Evolutionary conservation across 78 protist species (phyloP).

Genomic region (Dictyostelium purpureum): DNA sequence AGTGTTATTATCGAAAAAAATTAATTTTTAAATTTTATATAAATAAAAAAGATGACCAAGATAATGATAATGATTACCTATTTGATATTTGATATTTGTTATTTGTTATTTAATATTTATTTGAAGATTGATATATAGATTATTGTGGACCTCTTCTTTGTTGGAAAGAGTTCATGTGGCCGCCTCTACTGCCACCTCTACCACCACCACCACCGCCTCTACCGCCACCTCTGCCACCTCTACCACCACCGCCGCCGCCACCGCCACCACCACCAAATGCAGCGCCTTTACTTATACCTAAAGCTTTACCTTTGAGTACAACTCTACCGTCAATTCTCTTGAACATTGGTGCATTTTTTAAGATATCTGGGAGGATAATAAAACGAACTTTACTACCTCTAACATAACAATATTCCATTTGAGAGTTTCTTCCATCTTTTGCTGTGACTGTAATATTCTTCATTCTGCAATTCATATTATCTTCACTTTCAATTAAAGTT

Average conservation of each 20-base stretch:
- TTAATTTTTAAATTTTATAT: neutral
- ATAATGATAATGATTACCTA: neutral
- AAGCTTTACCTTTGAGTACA: slow-evolving; percentile 42
- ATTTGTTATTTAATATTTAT: neutral
- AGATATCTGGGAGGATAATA: slow-evolving; percentile 96
- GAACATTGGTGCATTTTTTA: slow-evolving; percentile 98
- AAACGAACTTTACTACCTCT: slow-evolving; percentile 95
- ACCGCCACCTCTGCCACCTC: slow-evolving; percentile 28
- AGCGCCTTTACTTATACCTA: slow-evolving; percentile 60
- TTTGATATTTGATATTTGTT: neutral
- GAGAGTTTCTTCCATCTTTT: slow-evolving; percentile 64
- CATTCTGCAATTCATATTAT: slow-evolving; percentile 97
- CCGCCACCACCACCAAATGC: neutral
- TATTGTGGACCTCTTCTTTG: slow-evolving; percentile 37
- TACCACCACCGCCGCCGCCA: slow-evolving; percentile 1
- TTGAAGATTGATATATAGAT: neutral
- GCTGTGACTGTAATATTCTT: slow-evolving; percentile 85
- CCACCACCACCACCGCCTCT: slow-evolving; percentile 44
- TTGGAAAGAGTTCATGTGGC: slow-evolving; percentile 6
- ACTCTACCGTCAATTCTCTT: slow-evolving; percentile 78
- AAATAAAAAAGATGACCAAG: neutral
- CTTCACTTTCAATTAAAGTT: slow-evolving; percentile 92
- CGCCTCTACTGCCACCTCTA: slow-evolving; percentile 8
- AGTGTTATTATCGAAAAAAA: neutral
- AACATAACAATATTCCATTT: slow-evolving; percentile 87